Evolutionary conservation across 78 protist genomes (phyloP).

Genomic region (Dictyostelium brefeldianum): DNA sequence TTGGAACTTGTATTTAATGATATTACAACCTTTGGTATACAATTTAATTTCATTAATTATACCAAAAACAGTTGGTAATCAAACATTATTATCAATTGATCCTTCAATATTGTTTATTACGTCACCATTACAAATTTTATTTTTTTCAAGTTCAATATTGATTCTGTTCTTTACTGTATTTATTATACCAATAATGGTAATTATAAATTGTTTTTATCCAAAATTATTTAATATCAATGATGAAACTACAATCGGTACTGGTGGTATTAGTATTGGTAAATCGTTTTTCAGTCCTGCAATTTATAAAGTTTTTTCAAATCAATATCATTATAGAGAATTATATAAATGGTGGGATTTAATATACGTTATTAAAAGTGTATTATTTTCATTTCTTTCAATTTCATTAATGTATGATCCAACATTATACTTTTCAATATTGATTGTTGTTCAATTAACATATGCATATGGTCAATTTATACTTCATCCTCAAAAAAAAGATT

Average conservation of each 20-base stretch:
- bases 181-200: not conserved
- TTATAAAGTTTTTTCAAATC: slow-evolving; percentile 10
- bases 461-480: not conserved
- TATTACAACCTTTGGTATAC: not conserved
- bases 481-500: not conserved
- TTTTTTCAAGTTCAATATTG: not conserved
- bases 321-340: not conserved
- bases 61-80: not conserved
- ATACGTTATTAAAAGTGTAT: not conserved
- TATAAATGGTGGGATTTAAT: slow-evolving; percentile 10
- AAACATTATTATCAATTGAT: not conserved
- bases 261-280: not conserved
- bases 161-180: not conserved
- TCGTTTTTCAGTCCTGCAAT: not conserved
- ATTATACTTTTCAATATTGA: not conserved
- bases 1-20: slow-evolving; percentile 1
- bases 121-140: not conserved
- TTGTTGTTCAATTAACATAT: not conserved
- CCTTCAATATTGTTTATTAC: not conserved
- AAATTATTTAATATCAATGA: not conserved
- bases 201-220: not conserved
- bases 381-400: not conserved
- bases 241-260: not conserved
- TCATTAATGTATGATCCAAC: not conserved
- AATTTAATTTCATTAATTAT: not conserved